Evolutionary conservation across 192 early-diverging fungal genomes (phyloP), one percentile per base, ranked within the genome.

Genomic region (Coemansia sp.): DNA sequence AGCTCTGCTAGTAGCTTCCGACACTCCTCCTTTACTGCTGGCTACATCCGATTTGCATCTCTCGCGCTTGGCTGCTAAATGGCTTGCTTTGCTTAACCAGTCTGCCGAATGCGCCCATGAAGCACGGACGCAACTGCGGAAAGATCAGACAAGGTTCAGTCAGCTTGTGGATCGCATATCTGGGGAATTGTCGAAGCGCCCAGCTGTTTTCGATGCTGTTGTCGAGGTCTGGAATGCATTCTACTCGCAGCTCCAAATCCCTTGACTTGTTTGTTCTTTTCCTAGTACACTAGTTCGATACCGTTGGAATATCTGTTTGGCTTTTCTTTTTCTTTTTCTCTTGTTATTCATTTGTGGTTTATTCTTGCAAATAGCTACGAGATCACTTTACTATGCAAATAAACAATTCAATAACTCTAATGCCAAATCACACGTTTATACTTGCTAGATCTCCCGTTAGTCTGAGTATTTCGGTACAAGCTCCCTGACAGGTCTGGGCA

Each of bases 51-150:
- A 41, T 17, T 17, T 17, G 13, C 38, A 41, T 41, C 38, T 41
- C 17, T 41, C 38, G 38, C 38, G 38, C 11, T 29, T 61, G 42
- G 56, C 52, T n/a, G 61, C 57, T 6, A 70, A 58, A 29, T 70
- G 67, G 60, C 54, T 58, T 9, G 13, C 50, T 11, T 13, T 70
- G 25, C 56, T 28, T 25, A 36, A 29, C 28, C 42, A 58, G 14
- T 28, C 20, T 20, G 13, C 22, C 19, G 25, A 28, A 25, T 11
- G 6, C 19, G 6, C 38, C 13, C 38, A 17, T 3, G 0, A 25
- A 5, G 22, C 15, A 0, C 10, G 15, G 8, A 50, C 22, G 1
- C 25, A 13, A 0, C 23, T 50, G 47, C 0, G 6, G n/a, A 14
- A 50, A 50, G 47, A 50, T 50, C 47, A 20, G 2, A 1, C 1